Evolutionary conservation across 495 filamentous ascomycete species (phyloP), one percentile per base, ranked within the genome.

Genomic region (Podospora appendiculata): DNA sequence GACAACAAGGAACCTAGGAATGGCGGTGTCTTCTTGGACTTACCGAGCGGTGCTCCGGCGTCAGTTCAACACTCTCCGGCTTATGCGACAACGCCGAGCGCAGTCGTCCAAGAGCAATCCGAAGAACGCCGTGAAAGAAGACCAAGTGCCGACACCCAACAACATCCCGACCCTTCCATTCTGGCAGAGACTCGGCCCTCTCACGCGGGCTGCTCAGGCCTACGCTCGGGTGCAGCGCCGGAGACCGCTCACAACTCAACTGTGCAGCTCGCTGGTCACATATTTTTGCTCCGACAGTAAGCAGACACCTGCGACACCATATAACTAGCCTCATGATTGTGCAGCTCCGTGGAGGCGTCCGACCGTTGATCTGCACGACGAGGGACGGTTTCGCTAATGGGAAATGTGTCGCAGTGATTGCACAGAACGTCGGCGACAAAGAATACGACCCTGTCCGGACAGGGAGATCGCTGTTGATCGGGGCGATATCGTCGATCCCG

Each of bases 211-310:
- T 1, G 81, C 91, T 48, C 70, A 80, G 56, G 82, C 83, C 8
- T 96, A 93, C 60, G 82, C 78, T 11, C 77, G 85, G 32, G 77
- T 78, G 12, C 88, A 93, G 66, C 72, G 76, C 35, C 77, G 76
- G 44, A 65, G 85, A 51, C 91, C 91, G 7, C 89, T 86, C 62
- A 66, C 76, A 8, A 95, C 89, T 4, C 91, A 96, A 70, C 61
- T 95, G 54, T 71, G 72, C 54, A 89, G 81, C 56, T 79, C 86
- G 41, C 67, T 96, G 34, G 73, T 88, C 12, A 86, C 95, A 46
- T 95, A 90, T 64, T 72, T 87, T 13, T 79, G 79, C 40, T 89
- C 89, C 12, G 91, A 96, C 65, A 56, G 62, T 65, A 42, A 14
- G 61, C 56, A 25, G 18, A 1, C 12, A 12, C 25, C 19, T 8